Percentiles rank a stretch among this genome's conserved stretches.
Evolutionary conservation across 2,329 filamentous ascomycete genomes (phyloP).

Genomic region (Fusarium pseudonygamai): DNA sequence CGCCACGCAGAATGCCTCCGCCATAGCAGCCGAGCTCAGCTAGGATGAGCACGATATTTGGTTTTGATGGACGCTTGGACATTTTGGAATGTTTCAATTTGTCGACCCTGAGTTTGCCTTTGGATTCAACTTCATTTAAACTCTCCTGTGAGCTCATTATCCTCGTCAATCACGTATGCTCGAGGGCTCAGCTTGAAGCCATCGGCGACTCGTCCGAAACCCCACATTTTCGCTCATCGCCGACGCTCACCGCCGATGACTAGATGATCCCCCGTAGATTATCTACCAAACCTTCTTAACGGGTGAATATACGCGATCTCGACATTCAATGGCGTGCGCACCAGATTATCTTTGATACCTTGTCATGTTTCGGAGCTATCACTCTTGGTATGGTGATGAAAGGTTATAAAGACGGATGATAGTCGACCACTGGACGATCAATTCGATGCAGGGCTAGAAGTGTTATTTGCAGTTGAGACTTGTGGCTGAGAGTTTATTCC

Average conservation of each 20-base stretch:
- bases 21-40: conserved; percentile 51
- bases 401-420: neutral
- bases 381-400: neutral
- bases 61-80: conserved; percentile 30
- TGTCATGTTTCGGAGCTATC: neutral
- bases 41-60: conserved; percentile 47
- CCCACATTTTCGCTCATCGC: conserved; percentile 33
- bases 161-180: neutral
- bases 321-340: conserved; percentile 3
- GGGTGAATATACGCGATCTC: conserved; percentile 4
- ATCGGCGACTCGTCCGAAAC: conserved; percentile 1
- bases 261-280: neutral
- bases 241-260: conserved; percentile 33
- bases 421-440: too few species aligned
- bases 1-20: conserved; percentile 46
- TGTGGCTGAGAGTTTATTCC: too few species aligned
- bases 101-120: neutral
- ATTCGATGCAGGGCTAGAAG: neutral
- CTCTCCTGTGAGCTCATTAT: neutral
- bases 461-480: too few species aligned
- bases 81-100: neutral
- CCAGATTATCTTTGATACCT: neutral
- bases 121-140: neutral
- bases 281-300: neutral
- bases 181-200: neutral